A percentile compares a stretch with the other conserved stretches of the same genome.
Evolutionary conservation across 768 basidiomycete species (phyloP).

Genomic region (Cubamyces sp.): DNA sequence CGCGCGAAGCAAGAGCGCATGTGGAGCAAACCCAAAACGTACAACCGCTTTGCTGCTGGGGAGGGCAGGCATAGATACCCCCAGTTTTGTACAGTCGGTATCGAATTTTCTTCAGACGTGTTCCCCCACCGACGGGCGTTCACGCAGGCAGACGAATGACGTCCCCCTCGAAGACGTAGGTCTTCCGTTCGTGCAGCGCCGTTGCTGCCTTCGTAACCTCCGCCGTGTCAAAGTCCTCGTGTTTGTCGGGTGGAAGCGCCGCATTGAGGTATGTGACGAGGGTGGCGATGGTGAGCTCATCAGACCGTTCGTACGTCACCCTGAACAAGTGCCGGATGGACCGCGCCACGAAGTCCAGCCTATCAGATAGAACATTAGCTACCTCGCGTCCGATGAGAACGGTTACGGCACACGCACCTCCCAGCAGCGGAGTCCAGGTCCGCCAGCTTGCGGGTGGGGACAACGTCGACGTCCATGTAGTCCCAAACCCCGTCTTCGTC

Average conservation of each 20-base stretch:
- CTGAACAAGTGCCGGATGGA: slow-evolving; percentile 68
- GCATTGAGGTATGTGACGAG: slow-evolving; percentile 75
- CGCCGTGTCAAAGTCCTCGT: slow-evolving; percentile 79
- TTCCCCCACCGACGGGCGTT: neutral
- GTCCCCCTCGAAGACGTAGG: slow-evolving; percentile 38
- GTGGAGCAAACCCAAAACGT: no score
- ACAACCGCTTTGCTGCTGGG: no score
- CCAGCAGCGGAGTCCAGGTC: slow-evolving; percentile 64
- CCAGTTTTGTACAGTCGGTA: slow-evolving; percentile 11
- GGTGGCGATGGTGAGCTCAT: slow-evolving; percentile 72
- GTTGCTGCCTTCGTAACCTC: slow-evolving; percentile 54
- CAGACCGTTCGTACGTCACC: slow-evolving; percentile 66
- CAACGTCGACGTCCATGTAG: slow-evolving; percentile 27
- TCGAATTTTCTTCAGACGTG: neutral
- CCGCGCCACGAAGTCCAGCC: slow-evolving; percentile 60
- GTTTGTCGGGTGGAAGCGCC: slow-evolving; percentile 76
- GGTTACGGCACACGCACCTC: slow-evolving; percentile 49
- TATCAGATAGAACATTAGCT: slow-evolving; percentile 31
- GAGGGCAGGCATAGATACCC: neutral
- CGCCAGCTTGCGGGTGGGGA: slow-evolving; percentile 41
- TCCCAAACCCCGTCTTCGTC: slow-evolving; percentile 33
- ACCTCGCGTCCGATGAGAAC: slow-evolving; percentile 12
- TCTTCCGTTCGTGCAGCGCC: slow-evolving; percentile 36
- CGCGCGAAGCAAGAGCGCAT: neutral
- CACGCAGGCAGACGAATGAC: slow-evolving; percentile 30